Evolutionary conservation across 352 stramenopile genomes (phyloP), one percentile per base, ranked within the genome.

Genomic region (Globisporangium cylindrosporum): DNA sequence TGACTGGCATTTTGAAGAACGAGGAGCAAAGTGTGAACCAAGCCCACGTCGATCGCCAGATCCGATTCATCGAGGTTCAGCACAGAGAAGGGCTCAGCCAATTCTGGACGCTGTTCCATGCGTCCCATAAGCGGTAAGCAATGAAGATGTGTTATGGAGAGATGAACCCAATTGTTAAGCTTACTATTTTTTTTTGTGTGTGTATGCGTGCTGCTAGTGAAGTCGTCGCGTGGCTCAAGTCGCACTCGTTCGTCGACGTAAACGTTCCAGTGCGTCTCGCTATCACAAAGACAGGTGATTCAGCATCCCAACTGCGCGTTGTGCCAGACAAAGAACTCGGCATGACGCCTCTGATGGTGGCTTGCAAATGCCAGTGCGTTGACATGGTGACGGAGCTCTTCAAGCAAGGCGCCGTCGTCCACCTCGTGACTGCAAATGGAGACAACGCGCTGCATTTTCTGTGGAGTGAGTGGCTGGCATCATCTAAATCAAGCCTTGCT

Each of bases 371-470:
- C 6, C 73, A 88, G 59, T 69, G 76, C 54, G 74, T 86, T 12
- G 78, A 89, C 1, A 67, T 94, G 51, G 80, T 84, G 20, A 34
- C 10, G 0, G 75, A 69, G 24, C 64, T 94, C 1, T 59, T 94
- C 8, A 74, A 84, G 1, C 74, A 86, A 57, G 82, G 73, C 1
- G 81, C 84, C 3, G 77, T 71, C 6, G 74, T 83, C 51, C 74
- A 86, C 56, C 64, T 92, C 3, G 58, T 67, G 51, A 93, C 81
- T 24, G 84, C 79, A 0, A 92, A 91, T 55, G 83, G 85, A 15
- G 83, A 94, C 69, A 81, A 77, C 2, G 84, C 85, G 0, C 67
- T 90, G 25, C 85, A 93, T 67, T 92, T 83, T 27, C 38, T 92
- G 15, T 93, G 82, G 72, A 68, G 69, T 18, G 56, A 81, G 43